Evolutionary conservation across 2,329 filamentous ascomycete genomes (phyloP), one percentile per base, ranked within the genome.

Genomic region (Mycosphaerella sp.): DNA sequence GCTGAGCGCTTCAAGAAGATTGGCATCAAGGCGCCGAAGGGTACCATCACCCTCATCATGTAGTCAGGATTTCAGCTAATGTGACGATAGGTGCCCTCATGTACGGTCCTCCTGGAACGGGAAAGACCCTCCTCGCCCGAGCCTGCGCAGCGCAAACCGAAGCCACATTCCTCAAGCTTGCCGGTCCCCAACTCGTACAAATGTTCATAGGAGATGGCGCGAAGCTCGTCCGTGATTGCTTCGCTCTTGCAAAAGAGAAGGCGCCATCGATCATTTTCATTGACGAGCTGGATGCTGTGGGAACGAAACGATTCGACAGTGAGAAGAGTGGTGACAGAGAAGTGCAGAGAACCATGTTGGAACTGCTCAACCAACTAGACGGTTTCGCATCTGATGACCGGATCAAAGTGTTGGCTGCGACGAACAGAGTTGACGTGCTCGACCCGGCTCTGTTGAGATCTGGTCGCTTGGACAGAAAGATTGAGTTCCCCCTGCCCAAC

Each of bases 131-230:
- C 1, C 81, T 98, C 54, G 93, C 93, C 57, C 85, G 93, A 75
- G 93, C 93, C 54, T 98, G 93, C 70, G 93, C 93, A 4, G 93
- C 93, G 43, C 93, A 98, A 74, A 97, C 93, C 55, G 93, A 98
- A 61, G 93, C 93, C 58, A 98, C 93, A 18, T 98, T 98, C 79
- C 83, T 98, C 68, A 98, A 98, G 73, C 86, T 98, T 51, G 93
- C 93, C 54, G 93, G 93, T 44, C 93, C 94, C 4, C 93, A 98
- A 73, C 82, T 98, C 35, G 93, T 98, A 27, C 93, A 98, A 71
- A 98, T 97, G 93, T 98, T 97, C 71, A 98, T 98, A 36, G 93
- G 93, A 69, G 94, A 98, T 62, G 93, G 93, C 65, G 93, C 94
- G 39, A 98, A 98, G 74, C 81, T 98, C 27, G 93, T 98, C 37